Base-by-base conservation (phyloP, 371 early-diverging fungal genomes). In the Mucor irregularis region DNA sequence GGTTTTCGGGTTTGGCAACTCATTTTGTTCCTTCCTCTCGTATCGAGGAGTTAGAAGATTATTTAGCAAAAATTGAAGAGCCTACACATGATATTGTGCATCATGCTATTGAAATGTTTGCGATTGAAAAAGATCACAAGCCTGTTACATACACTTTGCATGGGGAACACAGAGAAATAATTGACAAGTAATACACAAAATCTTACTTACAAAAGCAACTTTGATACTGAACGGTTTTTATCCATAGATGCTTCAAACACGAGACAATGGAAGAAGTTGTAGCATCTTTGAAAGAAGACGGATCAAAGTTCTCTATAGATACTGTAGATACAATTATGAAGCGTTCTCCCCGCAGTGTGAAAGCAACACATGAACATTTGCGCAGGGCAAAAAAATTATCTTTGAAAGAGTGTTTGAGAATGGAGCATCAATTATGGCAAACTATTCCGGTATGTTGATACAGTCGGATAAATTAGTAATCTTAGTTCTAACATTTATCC, bases 21-120 rank as follows among this genome's bases (percentile, higher is more conserved):
- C 96, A 97, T 72, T 96, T 86, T 65, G 90, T 97, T 19, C 94
- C 93, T 16, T 83, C 90, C 2, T 85, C 84, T 49, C 81, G 91
- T 2, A 58, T 95, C 17, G 81, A 89, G 0, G 67, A 81, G 11
- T 79, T 96, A 53, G 84, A 92, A 60, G 71, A 85, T 30, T 85
- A 91, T 10, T 66, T 96, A 52, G 70, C 81, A 43, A 92, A 91
- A 56, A 58, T 94, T 24, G 88, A 86, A 52, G 73, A 84, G 2
- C 67, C 76, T 17, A 88, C 91, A 53, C 68, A 85, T 35, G 88
- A 86, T 19, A 87, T 84, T 5, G 84, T 96, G 42, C 92, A 95
- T 69, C 55, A 62, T 47, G 89, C 87, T 8, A 86, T 95, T 49
- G 95, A 96, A 66, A 94, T 94, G 63, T 95, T 89, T 76, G 88